These are phyloP conservation scores for Euphorbia corollata DNA, from an alignment of 441 rosid genomes.

Conservation along the genomic window DNA sequence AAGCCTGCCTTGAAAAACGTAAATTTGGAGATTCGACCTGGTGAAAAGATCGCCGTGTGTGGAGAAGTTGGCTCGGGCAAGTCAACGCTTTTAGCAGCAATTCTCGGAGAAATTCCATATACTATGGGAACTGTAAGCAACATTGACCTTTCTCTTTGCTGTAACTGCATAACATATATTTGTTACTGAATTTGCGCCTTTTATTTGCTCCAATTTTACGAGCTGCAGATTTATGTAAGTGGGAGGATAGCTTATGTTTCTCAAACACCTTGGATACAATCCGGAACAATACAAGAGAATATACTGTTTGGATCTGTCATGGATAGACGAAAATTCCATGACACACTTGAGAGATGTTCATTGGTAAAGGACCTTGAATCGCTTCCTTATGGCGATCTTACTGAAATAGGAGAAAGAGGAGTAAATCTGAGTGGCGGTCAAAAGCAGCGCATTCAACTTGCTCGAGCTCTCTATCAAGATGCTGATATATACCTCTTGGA, in stretches of 20 bases:
- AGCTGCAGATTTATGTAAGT: slow-evolving; percentile 53
- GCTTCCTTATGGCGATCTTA: slow-evolving; percentile 77
- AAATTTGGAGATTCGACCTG: slow-evolving; percentile 46
- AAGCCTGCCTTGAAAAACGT: slow-evolving; percentile 60
- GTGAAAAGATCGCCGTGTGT: slow-evolving; percentile 80
- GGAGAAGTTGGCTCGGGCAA: slow-evolving; percentile 99
- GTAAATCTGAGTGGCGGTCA: slow-evolving; percentile 97
- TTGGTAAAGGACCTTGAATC: slow-evolving; percentile 82
- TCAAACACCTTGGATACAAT: slow-evolving; percentile 94
- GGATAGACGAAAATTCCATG: slow-evolving; percentile 59
- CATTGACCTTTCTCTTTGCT: slow-evolving; percentile 8
- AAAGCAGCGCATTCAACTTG: slow-evolving; percentile 93
- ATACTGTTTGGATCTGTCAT: slow-evolving; percentile 72
- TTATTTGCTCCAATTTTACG: slow-evolving; percentile 5
- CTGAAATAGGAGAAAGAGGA: slow-evolving; percentile 97
- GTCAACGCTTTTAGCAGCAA: slow-evolving; percentile 80
- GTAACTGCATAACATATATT: not conserved
- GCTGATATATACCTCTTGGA: slow-evolving; percentile 90
- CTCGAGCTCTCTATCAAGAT: slow-evolving; percentile 90
- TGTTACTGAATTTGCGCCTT: not conserved
- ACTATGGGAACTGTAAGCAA: slow-evolving; percentile 62
- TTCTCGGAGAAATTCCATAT: slow-evolving; percentile 81
- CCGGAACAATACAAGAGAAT: slow-evolving; percentile 76
- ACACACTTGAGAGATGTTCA: slow-evolving; percentile 76
- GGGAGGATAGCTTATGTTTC: slow-evolving; percentile 92